Evolutionary conservation across 371 early-diverging fungal genomes (phyloP).

Genomic region (Dinochytrium kinnereticum): DNA sequence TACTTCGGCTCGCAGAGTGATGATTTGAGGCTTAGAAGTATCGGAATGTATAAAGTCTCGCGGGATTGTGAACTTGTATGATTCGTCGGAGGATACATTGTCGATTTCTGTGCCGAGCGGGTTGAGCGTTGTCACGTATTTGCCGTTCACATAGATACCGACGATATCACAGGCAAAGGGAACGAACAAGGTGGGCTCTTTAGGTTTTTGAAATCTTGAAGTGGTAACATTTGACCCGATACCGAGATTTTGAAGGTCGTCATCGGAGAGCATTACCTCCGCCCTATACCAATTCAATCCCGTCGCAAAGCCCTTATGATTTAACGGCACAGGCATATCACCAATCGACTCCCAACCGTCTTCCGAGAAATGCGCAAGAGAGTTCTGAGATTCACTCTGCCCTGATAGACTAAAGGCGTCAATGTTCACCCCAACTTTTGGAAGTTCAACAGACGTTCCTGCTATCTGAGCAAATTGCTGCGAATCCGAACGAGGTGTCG

Average conservation of each 20-base stretch:
- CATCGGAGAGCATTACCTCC: background rate
- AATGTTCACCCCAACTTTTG: too few relatives aligned
- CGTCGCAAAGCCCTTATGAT: background rate
- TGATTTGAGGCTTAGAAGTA: background rate
- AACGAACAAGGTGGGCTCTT: background rate
- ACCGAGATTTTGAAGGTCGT: background rate
- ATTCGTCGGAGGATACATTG: background rate
- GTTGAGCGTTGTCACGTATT: background rate
- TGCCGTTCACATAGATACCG: constrained; percentile 12
- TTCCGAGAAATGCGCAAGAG: background rate
- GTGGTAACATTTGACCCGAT: background rate
- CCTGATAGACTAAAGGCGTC: background rate
- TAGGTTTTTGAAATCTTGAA: background rate
- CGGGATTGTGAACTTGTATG: background rate
- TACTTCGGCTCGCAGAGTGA: constrained; percentile 7
- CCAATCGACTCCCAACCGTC: background rate
- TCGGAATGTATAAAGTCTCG: background rate
- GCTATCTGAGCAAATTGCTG: too few relatives aligned
- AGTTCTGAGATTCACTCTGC: background rate
- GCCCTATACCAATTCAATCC: background rate
- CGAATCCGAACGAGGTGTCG: background rate
- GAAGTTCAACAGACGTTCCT: too few relatives aligned
- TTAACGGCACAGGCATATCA: background rate
- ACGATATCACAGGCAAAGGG: background rate
- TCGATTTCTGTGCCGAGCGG: constrained; percentile 13